Base-by-base conservation (phyloP, 225 moss, liverwort and hornwort species). In the Polytrichum commune region DNA sequence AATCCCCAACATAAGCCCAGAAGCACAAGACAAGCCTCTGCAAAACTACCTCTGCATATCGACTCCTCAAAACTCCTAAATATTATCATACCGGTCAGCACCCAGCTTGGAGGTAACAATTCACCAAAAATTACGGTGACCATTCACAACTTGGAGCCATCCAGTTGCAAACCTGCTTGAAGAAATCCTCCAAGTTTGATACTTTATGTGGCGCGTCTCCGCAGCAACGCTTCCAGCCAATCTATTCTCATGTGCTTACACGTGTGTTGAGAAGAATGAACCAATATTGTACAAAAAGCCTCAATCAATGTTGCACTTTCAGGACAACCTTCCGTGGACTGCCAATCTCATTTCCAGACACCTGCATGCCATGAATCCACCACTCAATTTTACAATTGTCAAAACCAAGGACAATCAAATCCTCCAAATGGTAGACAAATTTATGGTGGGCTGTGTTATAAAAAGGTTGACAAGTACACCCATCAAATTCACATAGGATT, bases 271-370 rank as follows among this genome's bases (percentile, higher is more conserved):
- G 46, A 46, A 35, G 2, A 35, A 35, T 8, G 46, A 46, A 3
- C 33, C 66, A 66, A 46, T 66, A 32, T 53, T 22, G 33, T 32
- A 66, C 66, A 66, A 23, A 65, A 66, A 35, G 4, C 66, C 58
- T 6, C 29, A 30, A 25, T 27, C 9, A 25, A 25, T 33, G 25
- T 27, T 64, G 64, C 64, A 64, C 30, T 64, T 64, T 30, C 28
- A 64, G 18, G 30, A 27, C 25, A 24, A 64, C 19, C 27, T 64
- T 64, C 4, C 66, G 25, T 64, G 58, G 58, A 24, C 58, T 58
- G 22, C 58, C 58, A 58, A 9, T n/a, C 5, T 58, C 58, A 20
- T 58, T 20, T 58, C n/a, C 24, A 58, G 24, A 22, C 58, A 58
- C 58, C 58, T 58, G 58, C 66, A 66, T 66, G 8, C 23, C 66